Percentiles rank a stretch among this genome's conserved stretches.
Evolutionary conservation across 257 asterid species (phyloP).

Genomic region (Plantago major): DNA sequence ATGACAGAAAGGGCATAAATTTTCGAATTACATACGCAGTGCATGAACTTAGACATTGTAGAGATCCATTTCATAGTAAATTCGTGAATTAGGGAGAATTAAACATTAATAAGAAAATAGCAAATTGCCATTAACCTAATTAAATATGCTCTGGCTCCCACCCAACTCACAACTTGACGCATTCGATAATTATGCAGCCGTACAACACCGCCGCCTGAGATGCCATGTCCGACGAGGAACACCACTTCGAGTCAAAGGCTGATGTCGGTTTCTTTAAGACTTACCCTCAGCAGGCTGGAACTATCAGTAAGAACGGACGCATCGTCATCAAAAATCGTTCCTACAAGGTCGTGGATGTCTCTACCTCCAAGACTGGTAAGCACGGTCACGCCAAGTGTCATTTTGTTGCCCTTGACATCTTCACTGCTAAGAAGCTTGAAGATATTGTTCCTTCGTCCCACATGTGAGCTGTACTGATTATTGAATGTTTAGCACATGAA

Average conservation of each 20-base stretch:
- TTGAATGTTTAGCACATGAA: too few species aligned
- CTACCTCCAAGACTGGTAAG: constrained; percentile 45
- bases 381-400: constrained; percentile 51
- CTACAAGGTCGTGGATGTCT: constrained; percentile 52
- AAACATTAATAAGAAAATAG: too few species aligned
- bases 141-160: too few species aligned
- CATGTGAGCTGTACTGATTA: too few species aligned
- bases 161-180: not conserved
- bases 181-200: not conserved
- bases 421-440: constrained; percentile 42
- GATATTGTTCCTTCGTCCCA: constrained; percentile 50
- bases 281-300: constrained; percentile 43
- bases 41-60: too few species aligned
- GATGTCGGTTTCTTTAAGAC: constrained; percentile 50
- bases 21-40: too few species aligned
- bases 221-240: constrained; percentile 45
- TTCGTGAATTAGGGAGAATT: too few species aligned
- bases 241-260: constrained; percentile 46
- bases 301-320: constrained; percentile 44
- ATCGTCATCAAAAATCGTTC: constrained; percentile 46
- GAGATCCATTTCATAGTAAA: too few species aligned
- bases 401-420: constrained; percentile 42
- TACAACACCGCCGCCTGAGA: too few species aligned
- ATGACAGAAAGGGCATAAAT: too few species aligned
- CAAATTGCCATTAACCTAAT: too few species aligned